Base-by-base conservation (phyloP, 2,329 filamentous ascomycete species). In the Paracorniculantispora psalliotae region DNA sequence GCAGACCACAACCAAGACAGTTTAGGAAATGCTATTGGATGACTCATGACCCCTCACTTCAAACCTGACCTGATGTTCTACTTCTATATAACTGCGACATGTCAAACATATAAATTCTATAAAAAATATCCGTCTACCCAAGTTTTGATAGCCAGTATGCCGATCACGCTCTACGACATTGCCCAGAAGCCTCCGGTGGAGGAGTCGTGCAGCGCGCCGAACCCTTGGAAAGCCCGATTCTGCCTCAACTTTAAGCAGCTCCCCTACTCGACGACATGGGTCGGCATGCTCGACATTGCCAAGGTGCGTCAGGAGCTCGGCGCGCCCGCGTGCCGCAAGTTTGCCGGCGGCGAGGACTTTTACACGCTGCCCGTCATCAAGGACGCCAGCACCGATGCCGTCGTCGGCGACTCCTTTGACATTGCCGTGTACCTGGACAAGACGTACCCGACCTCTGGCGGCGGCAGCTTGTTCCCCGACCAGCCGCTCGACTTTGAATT, bases 321-420 rank as follows among this genome's bases (percentile, higher is more conserved):
- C 2, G 69, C 80, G 0, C 75, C 78, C 0, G 70, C 84, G 1
- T 75, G 73, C 21, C 83, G 85, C 65, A 81, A 80, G 61, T 78
- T 80, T 59, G 75, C 74, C 62, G 79, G 87, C 63, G 84, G 83
- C 44, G 73, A 71, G 35, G 81, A 85, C 64, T 88, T 77, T 71
- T 77, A 77, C 69, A 89, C 85, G 2, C 76, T 88, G 0, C 85
- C 86, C 1, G 75, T 87, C 44, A 68, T 88, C 23, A 64, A 72
- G 1, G 81, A 87, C 53, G 67, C 73, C 0, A 58, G 65, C 19
- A 79, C 76, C 0, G 66, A 65, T 5, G 60, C 69, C 0, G 53
- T 74, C 0, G 58, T 87, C 2, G 85, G 85, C 5, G 86, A 89
- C 70, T 83, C 84, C 2, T 86, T 87, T 65, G 85, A 88, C 55